Evolutionary conservation across 257 asterid genomes (phyloP).

Genomic region (Solanum medicagineum): DNA sequence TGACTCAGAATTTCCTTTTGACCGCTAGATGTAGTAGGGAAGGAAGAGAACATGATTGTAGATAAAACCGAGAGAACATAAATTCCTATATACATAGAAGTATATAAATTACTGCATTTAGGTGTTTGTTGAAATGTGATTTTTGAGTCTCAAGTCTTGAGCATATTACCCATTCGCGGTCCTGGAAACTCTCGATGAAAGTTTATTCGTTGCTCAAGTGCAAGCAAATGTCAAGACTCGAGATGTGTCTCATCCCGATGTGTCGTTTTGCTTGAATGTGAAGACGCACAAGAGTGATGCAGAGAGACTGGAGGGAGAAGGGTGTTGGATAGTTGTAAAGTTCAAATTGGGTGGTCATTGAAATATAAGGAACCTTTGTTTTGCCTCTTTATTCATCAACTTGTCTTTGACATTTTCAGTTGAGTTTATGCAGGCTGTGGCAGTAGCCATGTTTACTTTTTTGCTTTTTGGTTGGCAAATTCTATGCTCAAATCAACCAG

Average conservation of each 20-base stretch:
- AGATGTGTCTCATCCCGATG: background rate
- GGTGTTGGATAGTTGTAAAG: background rate
- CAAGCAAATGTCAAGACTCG: background rate
- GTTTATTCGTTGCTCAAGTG: background rate
- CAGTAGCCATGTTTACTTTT: background rate
- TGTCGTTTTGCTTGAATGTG: background rate
- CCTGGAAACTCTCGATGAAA: background rate
- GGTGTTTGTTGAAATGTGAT: background rate
- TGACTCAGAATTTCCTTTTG: conserved; percentile 53
- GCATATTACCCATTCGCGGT: background rate
- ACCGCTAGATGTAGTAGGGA: conserved; percentile 13
- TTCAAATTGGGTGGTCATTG: background rate
- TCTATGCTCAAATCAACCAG: background rate
- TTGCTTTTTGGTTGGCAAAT: background rate
- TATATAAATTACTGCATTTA: background rate
- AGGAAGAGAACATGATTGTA: conserved; percentile 24
- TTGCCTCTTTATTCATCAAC: background rate
- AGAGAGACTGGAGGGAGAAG: background rate
- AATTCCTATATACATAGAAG: background rate
- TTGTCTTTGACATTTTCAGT: background rate
- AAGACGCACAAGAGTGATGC: background rate
- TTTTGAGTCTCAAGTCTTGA: background rate
- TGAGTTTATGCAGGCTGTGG: background rate
- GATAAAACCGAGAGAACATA: conserved; percentile 19
- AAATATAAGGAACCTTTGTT: background rate